phyloP scores from a whole-genome alignment of 1,284 basidiomycete species.

The Coniophora puteana region DNA sequence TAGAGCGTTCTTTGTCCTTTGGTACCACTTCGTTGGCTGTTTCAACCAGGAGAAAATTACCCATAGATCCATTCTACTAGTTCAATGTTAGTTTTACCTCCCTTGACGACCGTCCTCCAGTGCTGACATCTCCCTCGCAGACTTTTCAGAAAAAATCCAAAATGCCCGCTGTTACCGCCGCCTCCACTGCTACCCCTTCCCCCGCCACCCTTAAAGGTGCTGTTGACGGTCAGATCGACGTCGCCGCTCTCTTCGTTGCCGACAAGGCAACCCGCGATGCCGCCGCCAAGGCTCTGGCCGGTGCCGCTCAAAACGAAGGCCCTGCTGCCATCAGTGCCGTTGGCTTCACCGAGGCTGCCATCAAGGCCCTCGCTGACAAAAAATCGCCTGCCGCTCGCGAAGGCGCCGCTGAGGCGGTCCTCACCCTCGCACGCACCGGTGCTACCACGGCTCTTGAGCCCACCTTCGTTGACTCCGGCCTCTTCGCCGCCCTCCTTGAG shows the following conservation, averaged over 20 bases:
- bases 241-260: conserved; percentile 63
- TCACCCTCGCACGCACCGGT: conserved; percentile 72
- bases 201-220: conserved; percentile 65
- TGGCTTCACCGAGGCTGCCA: conserved; percentile 76
- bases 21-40: conserved; percentile 41
- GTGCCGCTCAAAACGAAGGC: conserved; percentile 81
- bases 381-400: conserved; percentile 85
- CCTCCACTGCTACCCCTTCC: conserved; percentile 42
- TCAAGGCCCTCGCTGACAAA: conserved; percentile 91
- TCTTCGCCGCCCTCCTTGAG: conserved; percentile 88
- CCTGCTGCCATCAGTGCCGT: conserved; percentile 76
- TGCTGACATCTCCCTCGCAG: conserved; percentile 5
- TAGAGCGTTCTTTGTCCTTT: conserved; percentile 53
- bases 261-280: conserved; percentile 74
- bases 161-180: conserved; percentile 72
- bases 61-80: conserved; percentile 29
- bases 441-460: conserved; percentile 89
- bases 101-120: not conserved
- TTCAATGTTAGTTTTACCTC: conserved; percentile 35
- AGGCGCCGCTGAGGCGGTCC: conserved; percentile 75
- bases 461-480: conserved; percentile 78
- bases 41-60: conserved; percentile 31
- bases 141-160: conserved; percentile 44
- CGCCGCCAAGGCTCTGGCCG: conserved; percentile 69
- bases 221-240: conserved; percentile 57